Percentiles rank a stretch among this genome's conserved stretches.
Evolutionary conservation across 2,329 filamentous ascomycete species (phyloP).

Genomic region (Lasiodiplodia hormozganensis): DNA sequence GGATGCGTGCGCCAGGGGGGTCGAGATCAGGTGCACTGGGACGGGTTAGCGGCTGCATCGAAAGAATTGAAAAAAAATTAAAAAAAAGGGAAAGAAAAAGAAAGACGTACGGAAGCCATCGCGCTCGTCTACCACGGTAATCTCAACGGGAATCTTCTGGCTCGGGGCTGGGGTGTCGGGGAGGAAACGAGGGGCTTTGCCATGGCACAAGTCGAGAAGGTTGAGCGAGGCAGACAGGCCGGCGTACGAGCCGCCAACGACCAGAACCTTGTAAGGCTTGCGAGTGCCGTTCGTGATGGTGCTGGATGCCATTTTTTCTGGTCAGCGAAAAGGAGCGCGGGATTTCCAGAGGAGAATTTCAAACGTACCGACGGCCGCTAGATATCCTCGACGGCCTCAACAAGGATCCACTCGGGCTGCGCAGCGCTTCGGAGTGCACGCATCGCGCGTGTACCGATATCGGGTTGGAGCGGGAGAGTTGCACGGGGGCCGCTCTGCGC

Average conservation of each 20-base stretch:
- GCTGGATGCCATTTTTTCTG: slow-evolving; percentile 1
- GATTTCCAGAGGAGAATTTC: background rate
- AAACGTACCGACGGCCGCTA: background rate
- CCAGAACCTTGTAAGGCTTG: slow-evolving; percentile 56
- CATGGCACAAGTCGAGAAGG: slow-evolving; percentile 69
- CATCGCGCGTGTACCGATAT: slow-evolving; percentile 1
- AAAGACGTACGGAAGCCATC: slow-evolving; percentile 76
- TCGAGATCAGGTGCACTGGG: slow-evolving; percentile 15
- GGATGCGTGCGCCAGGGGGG: slow-evolving; percentile 6
- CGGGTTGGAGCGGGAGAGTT: background rate
- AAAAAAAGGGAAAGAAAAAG: no score
- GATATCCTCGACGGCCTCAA: background rate
- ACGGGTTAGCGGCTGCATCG: slow-evolving; percentile 69
- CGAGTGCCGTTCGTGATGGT: slow-evolving; percentile 2
- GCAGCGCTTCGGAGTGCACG: background rate
- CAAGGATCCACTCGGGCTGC: background rate
- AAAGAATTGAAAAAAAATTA: slow-evolving; percentile 41
- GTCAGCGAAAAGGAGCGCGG: background rate
- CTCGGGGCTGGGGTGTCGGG: slow-evolving; percentile 33
- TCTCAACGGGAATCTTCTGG: slow-evolving; percentile 64
- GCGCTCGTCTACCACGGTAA: slow-evolving; percentile 79
- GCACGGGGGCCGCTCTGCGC: background rate
- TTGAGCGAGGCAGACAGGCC: slow-evolving; percentile 72
- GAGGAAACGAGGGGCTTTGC: slow-evolving; percentile 39
- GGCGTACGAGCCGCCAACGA: slow-evolving; percentile 76